Evolutionary conservation across 495 filamentous ascomycete genomes (phyloP).

Genomic region (Apiosordaria backusii): DNA sequence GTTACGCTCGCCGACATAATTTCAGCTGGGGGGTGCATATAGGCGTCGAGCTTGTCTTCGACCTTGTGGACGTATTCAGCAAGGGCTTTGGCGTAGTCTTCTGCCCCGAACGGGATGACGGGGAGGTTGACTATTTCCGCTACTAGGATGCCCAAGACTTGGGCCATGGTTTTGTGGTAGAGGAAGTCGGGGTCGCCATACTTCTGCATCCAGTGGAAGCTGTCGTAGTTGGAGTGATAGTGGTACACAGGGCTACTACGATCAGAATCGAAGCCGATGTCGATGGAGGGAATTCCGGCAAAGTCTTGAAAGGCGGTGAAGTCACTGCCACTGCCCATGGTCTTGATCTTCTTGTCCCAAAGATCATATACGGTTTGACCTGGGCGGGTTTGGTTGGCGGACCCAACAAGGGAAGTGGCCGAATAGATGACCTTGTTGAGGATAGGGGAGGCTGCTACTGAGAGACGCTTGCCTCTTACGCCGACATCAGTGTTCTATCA

Average conservation of each 20-base stretch:
- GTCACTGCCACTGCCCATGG: constrained; percentile 79
- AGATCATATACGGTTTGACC: constrained; percentile 73
- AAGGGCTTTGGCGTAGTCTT: constrained; percentile 67
- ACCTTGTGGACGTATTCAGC: constrained; percentile 62
- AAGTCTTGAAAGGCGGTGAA: constrained; percentile 92
- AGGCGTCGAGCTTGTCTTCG: constrained; percentile 53
- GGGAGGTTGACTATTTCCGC: constrained; percentile 78
- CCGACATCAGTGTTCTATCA: constrained; percentile 73
- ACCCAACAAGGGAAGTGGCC: constrained; percentile 64
- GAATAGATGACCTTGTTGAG: constrained; percentile 73
- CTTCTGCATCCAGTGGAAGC: constrained; percentile 79
- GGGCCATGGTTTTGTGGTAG: constrained; percentile 76
- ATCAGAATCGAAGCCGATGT: constrained; percentile 70
- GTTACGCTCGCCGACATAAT: constrained; percentile 35
- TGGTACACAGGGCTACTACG: constrained; percentile 57
- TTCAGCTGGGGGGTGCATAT: constrained; percentile 10
- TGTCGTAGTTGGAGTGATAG: constrained; percentile 93
- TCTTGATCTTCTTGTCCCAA: constrained; percentile 65
- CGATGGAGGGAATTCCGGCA: constrained; percentile 80
- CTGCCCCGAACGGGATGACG: constrained; percentile 71
- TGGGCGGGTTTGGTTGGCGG: constrained; percentile 76
- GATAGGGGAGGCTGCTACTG: constrained; percentile 70
- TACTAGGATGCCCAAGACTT: constrained; percentile 73
- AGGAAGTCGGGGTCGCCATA: constrained; percentile 80
- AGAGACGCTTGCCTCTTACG: constrained; percentile 66